Evolutionary conservation across 495 filamentous ascomycete genomes (phyloP).

Genomic region (Aspergillus avenaceus): DNA sequence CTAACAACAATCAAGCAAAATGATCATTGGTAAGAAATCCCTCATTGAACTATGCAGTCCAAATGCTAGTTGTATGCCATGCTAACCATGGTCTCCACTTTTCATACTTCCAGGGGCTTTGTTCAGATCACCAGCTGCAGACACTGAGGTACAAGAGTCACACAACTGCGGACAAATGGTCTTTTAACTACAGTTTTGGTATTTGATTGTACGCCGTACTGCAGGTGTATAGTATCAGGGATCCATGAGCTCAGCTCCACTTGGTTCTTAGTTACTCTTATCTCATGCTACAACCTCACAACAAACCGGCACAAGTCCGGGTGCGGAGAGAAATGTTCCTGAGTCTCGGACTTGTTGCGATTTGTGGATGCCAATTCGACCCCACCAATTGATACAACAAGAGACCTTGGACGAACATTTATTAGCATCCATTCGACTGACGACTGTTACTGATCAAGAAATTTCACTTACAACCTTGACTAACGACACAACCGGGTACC

Average conservation of each 20-base stretch:
- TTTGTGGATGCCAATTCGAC: constrained; percentile 28
- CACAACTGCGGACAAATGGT: background rate
- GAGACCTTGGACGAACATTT: background rate
- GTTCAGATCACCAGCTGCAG: too few species aligned
- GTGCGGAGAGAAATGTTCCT: constrained; percentile 16
- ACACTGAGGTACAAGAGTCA: background rate
- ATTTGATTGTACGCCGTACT: background rate
- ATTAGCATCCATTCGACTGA: background rate
- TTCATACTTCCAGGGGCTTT: too few species aligned
- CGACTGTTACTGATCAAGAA: background rate
- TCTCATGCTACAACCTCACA: too few species aligned
- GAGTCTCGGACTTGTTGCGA: constrained; percentile 40
- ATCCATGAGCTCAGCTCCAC: too few species aligned
- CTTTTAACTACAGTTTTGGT: background rate
- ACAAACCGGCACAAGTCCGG: constrained; percentile 31
- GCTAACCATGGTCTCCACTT: too few species aligned
- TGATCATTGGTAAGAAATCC: background rate
- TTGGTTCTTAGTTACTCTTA: too few species aligned
- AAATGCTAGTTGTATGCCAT: too few species aligned
- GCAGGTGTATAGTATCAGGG: too few species aligned
- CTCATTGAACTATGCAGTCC: too few species aligned
- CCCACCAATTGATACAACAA: constrained; percentile 9
- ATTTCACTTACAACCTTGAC: background rate
- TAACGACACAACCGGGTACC: constrained; percentile 1
- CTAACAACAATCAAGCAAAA: background rate